Evolutionary conservation across 495 filamentous ascomycete genomes (phyloP).

Genomic region (Aspergillus funiculosus): DNA sequence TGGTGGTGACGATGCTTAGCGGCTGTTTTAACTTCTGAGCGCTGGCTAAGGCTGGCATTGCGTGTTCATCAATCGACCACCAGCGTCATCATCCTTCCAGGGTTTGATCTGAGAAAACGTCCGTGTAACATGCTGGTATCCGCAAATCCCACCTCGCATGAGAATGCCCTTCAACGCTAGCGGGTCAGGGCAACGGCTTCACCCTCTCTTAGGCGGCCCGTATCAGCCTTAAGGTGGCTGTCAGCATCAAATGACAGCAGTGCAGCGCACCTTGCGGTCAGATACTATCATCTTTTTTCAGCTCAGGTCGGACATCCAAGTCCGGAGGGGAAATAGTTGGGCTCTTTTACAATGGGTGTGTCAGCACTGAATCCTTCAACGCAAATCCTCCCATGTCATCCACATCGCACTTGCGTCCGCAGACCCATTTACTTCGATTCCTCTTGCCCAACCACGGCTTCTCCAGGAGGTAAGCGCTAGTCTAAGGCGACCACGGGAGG

Average conservation of each 20-base stretch:
- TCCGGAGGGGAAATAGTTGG: too few species aligned
- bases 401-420: not conserved
- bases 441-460: conserved; percentile 8
- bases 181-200: too few species aligned
- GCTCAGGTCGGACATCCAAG: too few species aligned
- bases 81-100: not conserved
- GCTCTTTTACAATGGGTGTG: too few species aligned
- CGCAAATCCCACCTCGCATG: not conserved
- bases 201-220: too few species aligned
- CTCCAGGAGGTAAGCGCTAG: conserved; percentile 13
- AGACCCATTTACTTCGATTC: not conserved
- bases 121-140: not conserved
- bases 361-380: too few species aligned
- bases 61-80: not conserved
- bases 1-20: not conserved
- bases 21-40: not conserved
- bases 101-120: not conserved
- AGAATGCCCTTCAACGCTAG: too few species aligned
- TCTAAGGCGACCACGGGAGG: not conserved
- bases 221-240: not conserved
- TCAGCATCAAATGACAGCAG: too few species aligned
- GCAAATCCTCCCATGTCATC: conserved; percentile 6
- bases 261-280: conserved; percentile 1
- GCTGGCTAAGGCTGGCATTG: not conserved
- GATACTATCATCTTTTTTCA: too few species aligned